These are phyloP conservation scores for Lepiota brunneoincarnata DNA, from an alignment of 768 basidiomycete genomes.

Conservation along the genomic window DNA sequence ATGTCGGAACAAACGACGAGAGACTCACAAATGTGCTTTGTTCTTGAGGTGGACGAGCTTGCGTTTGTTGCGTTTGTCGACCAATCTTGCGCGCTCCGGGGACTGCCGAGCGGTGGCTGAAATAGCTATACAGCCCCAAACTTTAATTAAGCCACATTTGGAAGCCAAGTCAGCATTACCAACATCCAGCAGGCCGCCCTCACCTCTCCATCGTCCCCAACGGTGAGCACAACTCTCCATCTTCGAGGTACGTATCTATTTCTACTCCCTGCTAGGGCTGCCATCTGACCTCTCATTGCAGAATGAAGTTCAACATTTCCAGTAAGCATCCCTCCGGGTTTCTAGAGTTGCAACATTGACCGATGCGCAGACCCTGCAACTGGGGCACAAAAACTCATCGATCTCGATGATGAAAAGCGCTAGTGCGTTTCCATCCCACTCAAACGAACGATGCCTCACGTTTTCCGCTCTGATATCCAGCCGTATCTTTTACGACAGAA, in stretches of 20 bases:
- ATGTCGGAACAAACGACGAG: neutral
- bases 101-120: slow-evolving; percentile 42
- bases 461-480: slow-evolving; percentile 32
- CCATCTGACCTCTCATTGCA: slow-evolving; percentile 27
- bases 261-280: slow-evolving; percentile 10
- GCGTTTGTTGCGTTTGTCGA: slow-evolving; percentile 21
- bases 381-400: slow-evolving; percentile 94
- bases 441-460: neutral
- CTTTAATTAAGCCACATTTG: slow-evolving; percentile 41
- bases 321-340: slow-evolving; percentile 51
- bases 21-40: slow-evolving; percentile 23
- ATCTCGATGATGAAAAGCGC: slow-evolving; percentile 89
- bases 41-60: slow-evolving; percentile 47
- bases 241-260: slow-evolving; percentile 27
- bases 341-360: slow-evolving; percentile 10
- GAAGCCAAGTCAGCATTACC: slow-evolving; percentile 35
- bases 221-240: slow-evolving; percentile 35
- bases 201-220: slow-evolving; percentile 41
- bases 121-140: slow-evolving; percentile 59
- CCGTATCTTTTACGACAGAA: slow-evolving; percentile 96
- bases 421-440: slow-evolving; percentile 44
- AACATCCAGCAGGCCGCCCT: slow-evolving; percentile 26
- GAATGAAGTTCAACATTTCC: slow-evolving; percentile 98
- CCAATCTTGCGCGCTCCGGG: slow-evolving; percentile 19
- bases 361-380: slow-evolving; percentile 81